Evolutionary conservation across 2,329 filamentous ascomycete species (phyloP).

Genomic region (Calonectria pseudoturangicola): DNA sequence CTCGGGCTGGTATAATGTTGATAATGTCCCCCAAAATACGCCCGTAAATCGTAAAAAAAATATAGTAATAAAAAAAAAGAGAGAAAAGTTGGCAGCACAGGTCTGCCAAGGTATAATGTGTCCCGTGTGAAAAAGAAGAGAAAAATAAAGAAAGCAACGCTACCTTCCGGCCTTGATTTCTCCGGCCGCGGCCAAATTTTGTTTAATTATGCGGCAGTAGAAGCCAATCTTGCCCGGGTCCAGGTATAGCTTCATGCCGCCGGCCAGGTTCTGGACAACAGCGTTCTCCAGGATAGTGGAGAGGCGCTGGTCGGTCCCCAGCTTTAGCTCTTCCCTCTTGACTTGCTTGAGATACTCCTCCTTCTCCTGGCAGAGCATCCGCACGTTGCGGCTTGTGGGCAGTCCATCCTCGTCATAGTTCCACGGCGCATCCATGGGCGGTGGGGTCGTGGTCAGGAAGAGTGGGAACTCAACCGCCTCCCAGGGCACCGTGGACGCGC

Average conservation of each 20-base stretch:
- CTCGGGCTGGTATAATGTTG: not conserved
- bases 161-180: constrained; percentile 1
- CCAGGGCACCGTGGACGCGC: constrained; percentile 18
- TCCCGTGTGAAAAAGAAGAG: not conserved
- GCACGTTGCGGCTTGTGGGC: constrained; percentile 9
- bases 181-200: not conserved
- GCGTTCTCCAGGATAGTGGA: constrained; percentile 22
- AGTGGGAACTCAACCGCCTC: constrained; percentile 17
- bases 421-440: constrained; percentile 17
- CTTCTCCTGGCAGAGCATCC: constrained; percentile 22
- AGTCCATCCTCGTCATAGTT: constrained; percentile 23
- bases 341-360: constrained; percentile 13
- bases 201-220: not conserved
- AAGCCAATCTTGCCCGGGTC: constrained; percentile 22
- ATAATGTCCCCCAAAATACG: not conserved
- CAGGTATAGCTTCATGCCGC: constrained; percentile 15
- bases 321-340: constrained; percentile 5
- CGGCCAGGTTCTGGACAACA: constrained; percentile 19
- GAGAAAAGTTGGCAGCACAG: no score
- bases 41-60: not conserved
- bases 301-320: constrained; percentile 22
- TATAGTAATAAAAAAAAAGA: no score
- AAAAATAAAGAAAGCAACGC: not conserved
- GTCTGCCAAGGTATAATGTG: no score
- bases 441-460: constrained; percentile 14